Conservation (phyloP, 2,329 filamentous ascomycete genomes). For the Endothia cerciana region DNA sequence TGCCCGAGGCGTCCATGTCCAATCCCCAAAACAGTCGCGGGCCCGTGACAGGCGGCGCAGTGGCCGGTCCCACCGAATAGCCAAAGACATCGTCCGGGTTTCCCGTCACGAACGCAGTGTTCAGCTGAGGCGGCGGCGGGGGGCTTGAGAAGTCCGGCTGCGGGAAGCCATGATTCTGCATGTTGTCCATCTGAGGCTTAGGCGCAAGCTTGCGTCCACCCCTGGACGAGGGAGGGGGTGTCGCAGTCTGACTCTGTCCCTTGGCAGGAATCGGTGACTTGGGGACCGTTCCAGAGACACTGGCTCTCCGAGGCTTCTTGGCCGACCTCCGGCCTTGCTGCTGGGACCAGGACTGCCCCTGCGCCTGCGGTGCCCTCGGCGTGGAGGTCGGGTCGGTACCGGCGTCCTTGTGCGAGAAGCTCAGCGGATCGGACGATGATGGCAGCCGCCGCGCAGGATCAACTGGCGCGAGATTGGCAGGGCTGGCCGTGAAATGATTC, state of each 20-base stretch:
- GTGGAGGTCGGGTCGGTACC: not conserved
- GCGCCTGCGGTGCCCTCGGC: slow-evolving; percentile 29
- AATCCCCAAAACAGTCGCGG: slow-evolving; percentile 61
- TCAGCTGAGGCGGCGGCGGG: slow-evolving; percentile 54
- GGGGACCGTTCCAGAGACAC: slow-evolving; percentile 33
- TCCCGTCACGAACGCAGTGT: slow-evolving; percentile 45
- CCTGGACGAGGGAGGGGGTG: slow-evolving; percentile 63
- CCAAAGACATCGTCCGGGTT: slow-evolving; percentile 60
- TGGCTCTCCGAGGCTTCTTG: slow-evolving; percentile 52
- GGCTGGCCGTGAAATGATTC: slow-evolving; percentile 61
- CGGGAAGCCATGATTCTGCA: slow-evolving; percentile 61
- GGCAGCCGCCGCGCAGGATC: slow-evolving; percentile 61
- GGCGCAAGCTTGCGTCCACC: slow-evolving; percentile 58
- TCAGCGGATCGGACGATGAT: slow-evolving; percentile 58
- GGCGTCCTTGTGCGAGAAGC: slow-evolving; percentile 34
- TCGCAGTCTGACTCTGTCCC: slow-evolving; percentile 50
- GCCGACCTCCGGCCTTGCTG: slow-evolving; percentile 37
- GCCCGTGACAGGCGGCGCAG: slow-evolving; percentile 49
- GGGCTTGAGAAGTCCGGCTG: slow-evolving; percentile 55
- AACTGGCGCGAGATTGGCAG: slow-evolving; percentile 60
- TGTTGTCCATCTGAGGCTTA: slow-evolving; percentile 49
- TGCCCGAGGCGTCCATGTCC: slow-evolving; percentile 62
- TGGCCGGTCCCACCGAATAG: slow-evolving; percentile 61
- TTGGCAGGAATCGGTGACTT: slow-evolving; percentile 39
- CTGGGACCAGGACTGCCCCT: slow-evolving; percentile 34